A percentile compares a stretch with the other conserved stretches of the same genome.
Conservation (phyloP, 768 basidiomycete genomes). For the Coprinellus micaceus region DNA sequence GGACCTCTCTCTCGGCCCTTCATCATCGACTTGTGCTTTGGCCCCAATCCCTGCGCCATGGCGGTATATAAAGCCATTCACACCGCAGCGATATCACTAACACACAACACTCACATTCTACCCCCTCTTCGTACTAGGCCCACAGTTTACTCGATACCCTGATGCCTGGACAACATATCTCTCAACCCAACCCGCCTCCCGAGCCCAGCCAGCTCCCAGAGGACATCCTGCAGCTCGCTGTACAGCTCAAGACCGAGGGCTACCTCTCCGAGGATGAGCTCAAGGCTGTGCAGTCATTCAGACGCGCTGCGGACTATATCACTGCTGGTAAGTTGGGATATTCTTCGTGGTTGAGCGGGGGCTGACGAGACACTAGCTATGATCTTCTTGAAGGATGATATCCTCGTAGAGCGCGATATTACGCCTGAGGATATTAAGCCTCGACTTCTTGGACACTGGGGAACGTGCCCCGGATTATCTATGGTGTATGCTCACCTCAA, state of each 20-base stretch:
- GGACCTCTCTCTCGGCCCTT: too few species aligned
- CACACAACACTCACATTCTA: neutral
- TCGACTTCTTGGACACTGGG: conserved; percentile 81
- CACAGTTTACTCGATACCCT: neutral
- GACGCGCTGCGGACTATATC: conserved; percentile 65
- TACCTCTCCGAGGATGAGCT: conserved; percentile 51
- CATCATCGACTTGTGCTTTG: too few species aligned
- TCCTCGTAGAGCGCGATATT: conserved; percentile 58
- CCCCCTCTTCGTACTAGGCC: too few species aligned
- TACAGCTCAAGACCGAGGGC: conserved; percentile 44
- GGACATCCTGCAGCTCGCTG: conserved; percentile 44
- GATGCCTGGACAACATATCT: conserved; percentile 60
- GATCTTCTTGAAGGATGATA: conserved; percentile 80
- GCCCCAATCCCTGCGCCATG: too few species aligned
- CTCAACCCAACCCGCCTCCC: conserved; percentile 64
- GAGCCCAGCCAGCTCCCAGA: conserved; percentile 68
- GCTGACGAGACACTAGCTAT: conserved; percentile 46
- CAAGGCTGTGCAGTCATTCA: conserved; percentile 47
- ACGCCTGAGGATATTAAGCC: conserved; percentile 72
- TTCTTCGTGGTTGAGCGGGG: neutral
- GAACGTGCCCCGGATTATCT: conserved; percentile 74
- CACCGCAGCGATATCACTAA: neutral
- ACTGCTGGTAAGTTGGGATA: conserved; percentile 52
- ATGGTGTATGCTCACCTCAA: conserved; percentile 73
- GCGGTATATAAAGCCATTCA: too few species aligned